Evolutionary conservation across 805 yeast species (phyloP), one percentile per base, ranked within the genome.

Genomic region (Pachysolen tannophilus): DNA sequence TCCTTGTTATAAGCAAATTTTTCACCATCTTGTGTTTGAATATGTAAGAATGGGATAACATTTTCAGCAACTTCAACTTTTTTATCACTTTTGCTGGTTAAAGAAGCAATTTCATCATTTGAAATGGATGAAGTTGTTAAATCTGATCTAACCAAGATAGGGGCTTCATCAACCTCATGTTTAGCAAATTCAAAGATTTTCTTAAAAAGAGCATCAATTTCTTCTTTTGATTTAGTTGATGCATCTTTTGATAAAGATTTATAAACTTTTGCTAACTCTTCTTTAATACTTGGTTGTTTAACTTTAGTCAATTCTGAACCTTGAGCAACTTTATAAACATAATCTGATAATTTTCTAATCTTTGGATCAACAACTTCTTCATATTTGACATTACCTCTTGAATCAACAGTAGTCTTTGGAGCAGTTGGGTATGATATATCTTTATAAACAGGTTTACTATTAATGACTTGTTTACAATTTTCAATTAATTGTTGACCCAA

Each of bases 361-460:
- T 90, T 75, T 33, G 88, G 84, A 63, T 95, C 83, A 56, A 85
- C 78, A 43, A 72, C 81, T 67, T 92, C 98, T 41, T 76, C 69
- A 63, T 86, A 92, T 40, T 67, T 71, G 53, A 92, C 75, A 55
- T 78, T 83, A 61, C 98, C 98, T 66, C 81, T 85, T 45, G 77
- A 72, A 52, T 84, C 94, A 48, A 92, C 82, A 28, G 75, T 68
- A 29, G 97, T 90, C 60, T 83, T 78, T 49, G 98, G 98, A 47
- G 94, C 96, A 36, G 95, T 84, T 58, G 97, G 97, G 55, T 80
- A 79, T 41, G 85, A 72, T 42, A 92, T 94, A 58, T 92, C 97
- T 64, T 90, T 92, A 75, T 79, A 92, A 40, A 90, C 97, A 26
- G 98, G 98, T 48, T 81, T 81, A 43, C 69, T 69, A 27, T 72